These are phyloP conservation scores for Pyrenochaeta sp. DNA, from an alignment of 2,329 filamentous ascomycete genomes.

Conservation along the genomic window DNA sequence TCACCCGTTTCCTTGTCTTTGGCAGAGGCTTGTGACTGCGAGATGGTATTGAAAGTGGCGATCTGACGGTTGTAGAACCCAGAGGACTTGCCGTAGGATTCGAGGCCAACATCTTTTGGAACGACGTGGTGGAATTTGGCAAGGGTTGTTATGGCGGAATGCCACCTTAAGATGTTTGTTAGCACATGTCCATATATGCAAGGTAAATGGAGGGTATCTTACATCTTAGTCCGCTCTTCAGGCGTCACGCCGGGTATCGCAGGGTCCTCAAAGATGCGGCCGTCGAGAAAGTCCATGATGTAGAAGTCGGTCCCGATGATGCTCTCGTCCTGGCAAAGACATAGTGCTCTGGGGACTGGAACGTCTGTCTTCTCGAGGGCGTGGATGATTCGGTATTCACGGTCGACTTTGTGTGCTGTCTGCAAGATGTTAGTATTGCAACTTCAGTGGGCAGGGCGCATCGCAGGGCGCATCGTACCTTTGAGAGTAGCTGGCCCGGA, in stretches of 20 bases:
- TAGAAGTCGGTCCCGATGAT: constrained; percentile 94
- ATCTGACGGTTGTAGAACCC: constrained; percentile 91
- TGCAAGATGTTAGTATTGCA: constrained; percentile 42
- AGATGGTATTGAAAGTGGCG: constrained; percentile 81
- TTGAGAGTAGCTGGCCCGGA: constrained; percentile 87
- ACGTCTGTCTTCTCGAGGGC: constrained; percentile 82
- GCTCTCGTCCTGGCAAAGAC: constrained; percentile 81
- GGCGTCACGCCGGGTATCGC: constrained; percentile 76
- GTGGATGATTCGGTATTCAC: constrained; percentile 90
- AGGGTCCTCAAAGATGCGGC: constrained; percentile 91
- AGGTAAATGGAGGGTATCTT: constrained; percentile 1
- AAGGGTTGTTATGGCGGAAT: constrained; percentile 81
- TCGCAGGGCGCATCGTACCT: constrained; percentile 28
- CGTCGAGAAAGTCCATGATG: constrained; percentile 95
- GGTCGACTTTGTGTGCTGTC: constrained; percentile 95
- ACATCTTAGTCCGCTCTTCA: constrained; percentile 76
- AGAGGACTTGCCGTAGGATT: constrained; percentile 73
- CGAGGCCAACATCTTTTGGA: constrained; percentile 72
- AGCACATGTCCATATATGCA: neutral
- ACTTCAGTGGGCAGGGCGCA: neutral
- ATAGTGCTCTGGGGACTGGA: constrained; percentile 83
- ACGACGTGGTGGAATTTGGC: constrained; percentile 84
- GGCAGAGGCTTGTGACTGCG: constrained; percentile 76
- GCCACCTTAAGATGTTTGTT: constrained; percentile 68
- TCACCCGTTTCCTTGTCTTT: constrained; percentile 79